Conservation (phyloP, 164 flowering plant species). For the Tetracentron sinense region DNA sequence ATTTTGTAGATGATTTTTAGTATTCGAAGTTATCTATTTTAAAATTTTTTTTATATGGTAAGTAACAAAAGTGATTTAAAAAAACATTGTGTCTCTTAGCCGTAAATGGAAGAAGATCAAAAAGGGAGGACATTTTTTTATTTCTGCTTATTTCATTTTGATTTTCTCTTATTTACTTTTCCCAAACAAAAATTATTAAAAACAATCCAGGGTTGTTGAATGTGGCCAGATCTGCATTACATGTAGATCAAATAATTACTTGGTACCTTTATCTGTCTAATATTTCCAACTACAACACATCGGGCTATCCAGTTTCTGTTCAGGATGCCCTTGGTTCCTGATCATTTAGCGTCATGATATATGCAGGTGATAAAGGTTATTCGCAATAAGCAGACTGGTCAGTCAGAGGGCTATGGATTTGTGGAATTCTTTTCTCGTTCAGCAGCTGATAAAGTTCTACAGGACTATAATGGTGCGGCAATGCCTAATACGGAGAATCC, state of each 20-base stretch:
- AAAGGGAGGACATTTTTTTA: too few relatives aligned
- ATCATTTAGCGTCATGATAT: not conserved
- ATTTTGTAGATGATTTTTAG: too few relatives aligned
- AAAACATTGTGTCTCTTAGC: not conserved
- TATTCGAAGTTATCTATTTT: too few relatives aligned
- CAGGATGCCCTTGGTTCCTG: not conserved
- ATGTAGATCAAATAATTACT: not conserved
- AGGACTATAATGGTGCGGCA: slow-evolving; percentile 43
- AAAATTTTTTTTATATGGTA: too few relatives aligned
- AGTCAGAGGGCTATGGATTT: slow-evolving; percentile 95
- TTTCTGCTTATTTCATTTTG: too few relatives aligned
- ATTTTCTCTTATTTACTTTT: not conserved
- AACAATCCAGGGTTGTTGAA: not conserved
- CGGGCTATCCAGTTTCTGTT: not conserved
- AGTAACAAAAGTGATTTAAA: not conserved
- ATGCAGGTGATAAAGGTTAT: slow-evolving; percentile 86
- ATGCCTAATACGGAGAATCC: slow-evolving; percentile 91
- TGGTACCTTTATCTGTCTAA: too few relatives aligned
- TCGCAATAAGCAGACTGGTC: slow-evolving; percentile 91
- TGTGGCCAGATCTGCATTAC: not conserved
- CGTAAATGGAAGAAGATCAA: too few relatives aligned
- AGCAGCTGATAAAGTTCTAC: slow-evolving; percentile 83
- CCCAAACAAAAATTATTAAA: too few relatives aligned
- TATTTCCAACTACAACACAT: too few relatives aligned
- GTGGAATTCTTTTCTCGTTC: slow-evolving; percentile 78